Base-by-base conservation (phyloP, 805 yeast genomes). In the Teunomyces panamensis region DNA sequence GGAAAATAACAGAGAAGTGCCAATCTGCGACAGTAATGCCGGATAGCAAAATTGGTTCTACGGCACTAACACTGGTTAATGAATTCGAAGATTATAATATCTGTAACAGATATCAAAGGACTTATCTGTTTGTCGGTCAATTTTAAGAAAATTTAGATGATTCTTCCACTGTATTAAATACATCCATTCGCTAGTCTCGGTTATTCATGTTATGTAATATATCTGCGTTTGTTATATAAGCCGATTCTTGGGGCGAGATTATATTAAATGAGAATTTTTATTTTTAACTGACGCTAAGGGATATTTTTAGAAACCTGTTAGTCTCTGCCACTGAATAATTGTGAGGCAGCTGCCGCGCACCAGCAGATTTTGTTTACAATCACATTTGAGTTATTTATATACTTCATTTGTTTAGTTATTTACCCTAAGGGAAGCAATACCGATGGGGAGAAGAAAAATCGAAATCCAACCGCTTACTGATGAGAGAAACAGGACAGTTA, bases 361-460 rank as follows among this genome's bases (percentile, higher is more conserved):
- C 26, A 34, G 24, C 14, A 20, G 16, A 10, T n/a, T 37, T 37
- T 37, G 41, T 37, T 37, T 37, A 37, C 13, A n/a, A 26, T 24
- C 29, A 37, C 27, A 35, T 10, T n/a, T n/a, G 11, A 20, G 39
- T 20, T 26, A 37, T 37, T 37, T 24, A 37, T 37, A 37, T 37
- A 24, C 41, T 11, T 7, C 27, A 16, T 37, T 37, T 37, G 41
- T 37, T 37, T 26, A 26, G 41, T n/a, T 26, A 20, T 34, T 24
- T 32, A 32, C 34, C 14, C 14, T 32, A 32, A 32, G 34, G 34
- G 14, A 32, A 32, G 34, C 16, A 13, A 14, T 13, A 42, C 51
- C 13, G 39, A 94, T 92, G 99, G 99, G 99, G 46, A 85, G 99
- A 76, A 86, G 97, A 72, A 94, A 92, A 68, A 92, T 92, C 55